Evolutionary conservation across 164 flowering plant species (phyloP).

Genomic region (Magnolia officinalis): DNA sequence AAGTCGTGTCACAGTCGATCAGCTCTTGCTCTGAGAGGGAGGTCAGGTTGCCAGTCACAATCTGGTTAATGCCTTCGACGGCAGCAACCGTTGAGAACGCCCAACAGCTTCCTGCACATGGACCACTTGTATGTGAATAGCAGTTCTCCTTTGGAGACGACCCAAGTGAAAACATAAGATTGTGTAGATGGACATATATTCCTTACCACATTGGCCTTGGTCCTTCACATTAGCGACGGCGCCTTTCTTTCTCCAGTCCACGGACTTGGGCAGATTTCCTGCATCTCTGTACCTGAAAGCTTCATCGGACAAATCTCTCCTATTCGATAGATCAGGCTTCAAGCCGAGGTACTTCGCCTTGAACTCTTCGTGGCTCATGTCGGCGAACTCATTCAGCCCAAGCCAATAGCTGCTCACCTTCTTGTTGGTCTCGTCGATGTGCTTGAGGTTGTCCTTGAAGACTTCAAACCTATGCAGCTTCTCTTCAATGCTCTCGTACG

Average conservation of each 20-base stretch:
- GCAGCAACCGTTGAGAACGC: conserved; percentile 88
- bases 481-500: conserved; percentile 56
- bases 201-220: conserved; percentile 56
- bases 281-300: conserved; percentile 37
- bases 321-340: conserved; percentile 27
- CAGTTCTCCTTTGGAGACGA: neutral
- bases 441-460: conserved; percentile 71
- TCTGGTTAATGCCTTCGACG: conserved; percentile 84
- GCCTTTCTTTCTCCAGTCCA: conserved; percentile 33
- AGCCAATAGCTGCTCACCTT: conserved; percentile 63
- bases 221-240: conserved; percentile 40
- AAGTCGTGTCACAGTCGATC: conserved; percentile 62
- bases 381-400: conserved; percentile 74
- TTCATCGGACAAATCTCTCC: conserved; percentile 19
- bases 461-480: conserved; percentile 63
- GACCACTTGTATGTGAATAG: neutral
- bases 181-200: neutral
- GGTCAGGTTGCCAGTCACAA: conserved; percentile 68
- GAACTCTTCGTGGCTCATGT: conserved; percentile 76
- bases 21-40: conserved; percentile 82
- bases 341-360: conserved; percentile 54
- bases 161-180: neutral
- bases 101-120: conserved; percentile 78
- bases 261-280: conserved; percentile 58
- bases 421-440: conserved; percentile 69